Percentiles rank a stretch among this genome's conserved stretches.
These are phyloP conservation scores for Pichia ethanolica DNA, from an alignment of 805 yeast species.

Conservation along the genomic window DNA sequence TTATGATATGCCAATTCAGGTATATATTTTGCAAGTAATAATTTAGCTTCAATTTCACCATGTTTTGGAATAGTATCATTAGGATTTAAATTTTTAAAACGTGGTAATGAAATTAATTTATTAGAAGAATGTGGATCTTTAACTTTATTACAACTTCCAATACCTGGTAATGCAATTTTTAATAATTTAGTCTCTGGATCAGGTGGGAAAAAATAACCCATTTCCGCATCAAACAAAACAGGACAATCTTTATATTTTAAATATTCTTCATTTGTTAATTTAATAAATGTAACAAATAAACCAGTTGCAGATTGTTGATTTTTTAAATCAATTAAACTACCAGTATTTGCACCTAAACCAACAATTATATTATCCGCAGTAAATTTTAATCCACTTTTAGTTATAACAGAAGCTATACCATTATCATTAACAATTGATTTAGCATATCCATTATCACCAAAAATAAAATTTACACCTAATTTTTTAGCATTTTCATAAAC, in stretches of 20 bases:
- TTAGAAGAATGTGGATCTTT: slow-evolving; percentile 13
- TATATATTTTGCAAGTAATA: slow-evolving; percentile 27
- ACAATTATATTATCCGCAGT: slow-evolving; percentile 32
- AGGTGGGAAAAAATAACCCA: slow-evolving; percentile 46
- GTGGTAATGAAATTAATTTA: slow-evolving; percentile 30
- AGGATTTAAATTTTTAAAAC: slow-evolving; percentile 28
- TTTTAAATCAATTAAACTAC: slow-evolving; percentile 26
- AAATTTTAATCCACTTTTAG: slow-evolving; percentile 19
- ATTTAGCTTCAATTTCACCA: slow-evolving; percentile 26
- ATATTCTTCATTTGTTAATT: slow-evolving; percentile 32
- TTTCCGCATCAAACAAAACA: slow-evolving; percentile 36
- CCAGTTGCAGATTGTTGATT: slow-evolving; percentile 33
- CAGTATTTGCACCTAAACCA: slow-evolving; percentile 36
- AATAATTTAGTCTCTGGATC: slow-evolving; percentile 31
- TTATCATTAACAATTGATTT: slow-evolving; percentile 8
- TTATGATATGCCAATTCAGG: slow-evolving; percentile 35
- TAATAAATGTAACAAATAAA: slow-evolving; percentile 32
- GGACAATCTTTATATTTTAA: slow-evolving; percentile 33
- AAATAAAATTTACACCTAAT: slow-evolving; percentile 30
- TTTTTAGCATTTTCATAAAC: slow-evolving; percentile 24
- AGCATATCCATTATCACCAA: slow-evolving; percentile 28
- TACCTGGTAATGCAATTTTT: slow-evolving; percentile 34
- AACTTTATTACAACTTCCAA: slow-evolving; percentile 25
- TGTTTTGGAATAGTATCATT: slow-evolving; percentile 32
- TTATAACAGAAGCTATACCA: background rate